A percentile compares a stretch with the other conserved stretches of the same genome.
These are phyloP conservation scores for Omphalea diandra DNA, from an alignment of 441 rosid genomes.

Conservation along the genomic window DNA sequence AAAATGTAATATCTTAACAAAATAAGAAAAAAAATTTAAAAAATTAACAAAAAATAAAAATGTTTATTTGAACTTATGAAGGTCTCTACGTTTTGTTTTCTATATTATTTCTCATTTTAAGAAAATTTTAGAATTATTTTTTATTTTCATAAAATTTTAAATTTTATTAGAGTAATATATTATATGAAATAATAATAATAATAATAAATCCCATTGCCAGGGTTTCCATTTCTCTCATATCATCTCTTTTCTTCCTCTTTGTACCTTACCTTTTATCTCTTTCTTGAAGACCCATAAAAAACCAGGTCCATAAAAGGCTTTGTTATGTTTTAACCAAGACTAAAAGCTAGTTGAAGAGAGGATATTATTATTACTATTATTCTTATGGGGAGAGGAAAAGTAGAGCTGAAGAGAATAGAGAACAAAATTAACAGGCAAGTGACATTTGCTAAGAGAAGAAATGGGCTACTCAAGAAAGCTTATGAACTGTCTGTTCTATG, in stretches of 20 bases:
- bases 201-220: constrained; percentile 18
- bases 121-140: too few species aligned
- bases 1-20: too few species aligned
- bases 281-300: constrained; percentile 22
- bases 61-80: too few species aligned
- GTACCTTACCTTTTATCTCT: too few species aligned
- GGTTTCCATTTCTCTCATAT: constrained; percentile 34
- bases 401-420: constrained; percentile 64
- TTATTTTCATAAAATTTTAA: too few species aligned
- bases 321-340: constrained; percentile 33
- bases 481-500: constrained; percentile 60
- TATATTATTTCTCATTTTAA: too few species aligned
- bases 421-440: constrained; percentile 69
- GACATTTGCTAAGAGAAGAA: constrained; percentile 70
- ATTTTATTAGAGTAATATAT: too few species aligned
- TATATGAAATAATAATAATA: too few species aligned
- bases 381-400: constrained; percentile 72
- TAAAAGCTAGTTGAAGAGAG: constrained; percentile 23
- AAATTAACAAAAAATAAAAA: too few species aligned
- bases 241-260: neutral
- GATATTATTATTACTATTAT: too few species aligned
- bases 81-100: too few species aligned
- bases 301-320: constrained; percentile 25
- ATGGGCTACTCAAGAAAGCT: constrained; percentile 64
- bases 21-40: too few species aligned